Base-by-base conservation (phyloP, 2,329 filamentous ascomycete genomes). In the Rachicladosporium sp. region DNA sequence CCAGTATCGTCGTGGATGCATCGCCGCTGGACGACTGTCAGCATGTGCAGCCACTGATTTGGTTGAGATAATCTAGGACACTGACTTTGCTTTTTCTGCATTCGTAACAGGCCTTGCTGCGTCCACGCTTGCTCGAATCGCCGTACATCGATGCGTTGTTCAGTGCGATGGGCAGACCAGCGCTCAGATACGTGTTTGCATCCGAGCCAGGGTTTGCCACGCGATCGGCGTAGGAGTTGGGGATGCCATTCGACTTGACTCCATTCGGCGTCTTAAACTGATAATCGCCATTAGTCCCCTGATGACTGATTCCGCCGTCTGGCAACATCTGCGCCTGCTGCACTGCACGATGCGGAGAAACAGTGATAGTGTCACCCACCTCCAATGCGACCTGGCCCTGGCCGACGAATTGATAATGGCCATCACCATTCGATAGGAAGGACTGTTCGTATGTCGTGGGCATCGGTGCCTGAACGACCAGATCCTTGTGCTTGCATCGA, bases 1-100 rank as follows among this genome's bases (percentile, higher is more conserved):
- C 76, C 76, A 47, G 72, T 69, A 47, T 78, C 74, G 50, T 80
- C 76, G 51, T 80, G 76, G 36, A 80, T 76, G 51, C 76, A 80
- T 51, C 76, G 74, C 43, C 76, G 74, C 75, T 80, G 46, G 30
- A 15, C 35, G 11, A 31, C 30, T 31, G 43, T 51, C 41, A 50
- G 45, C 37, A 44, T 37, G 37, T 36, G 11, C 21, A 34, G n/a
- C 21, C n/a, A 19, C 29, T 31, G 29, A 39, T 35, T 37, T 43
- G 29, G n/a, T 29, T 36, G 38, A 13, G 29, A 38, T 33, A 41
- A 33, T 41, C 19, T 23, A 37, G 35, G 11, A 43, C 35, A 42
- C 40, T 41, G 27, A 44, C 34, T 69, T 57, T 54, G 78, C 76
- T 67, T 55, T 77, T 79, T 34, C 76, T 70, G 57, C 76, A 80